phyloP scores from a whole-genome alignment of 495 filamentous ascomycete species.

The Penicillium argentinense region DNA sequence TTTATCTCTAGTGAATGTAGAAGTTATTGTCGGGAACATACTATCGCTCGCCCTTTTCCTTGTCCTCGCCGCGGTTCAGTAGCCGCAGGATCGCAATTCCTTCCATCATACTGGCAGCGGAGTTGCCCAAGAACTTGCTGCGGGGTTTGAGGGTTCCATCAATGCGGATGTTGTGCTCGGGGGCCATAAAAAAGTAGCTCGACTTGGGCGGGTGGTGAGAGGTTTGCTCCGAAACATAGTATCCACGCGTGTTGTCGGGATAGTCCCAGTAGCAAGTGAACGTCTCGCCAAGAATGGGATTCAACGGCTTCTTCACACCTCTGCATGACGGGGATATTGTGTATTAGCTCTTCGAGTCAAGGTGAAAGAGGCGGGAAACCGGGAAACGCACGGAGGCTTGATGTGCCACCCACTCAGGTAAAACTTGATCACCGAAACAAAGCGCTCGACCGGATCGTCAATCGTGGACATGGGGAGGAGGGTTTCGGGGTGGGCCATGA shows the following conservation, averaged over 20 bases:
- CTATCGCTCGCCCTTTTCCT: slow-evolving; percentile 77
- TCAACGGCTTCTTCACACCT: slow-evolving; percentile 97
- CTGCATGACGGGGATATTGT: slow-evolving; percentile 43
- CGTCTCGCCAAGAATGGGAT: slow-evolving; percentile 93
- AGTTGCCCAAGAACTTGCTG: slow-evolving; percentile 95
- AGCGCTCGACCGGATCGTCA: slow-evolving; percentile 87
- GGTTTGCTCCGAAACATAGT: slow-evolving; percentile 94
- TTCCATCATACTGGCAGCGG: slow-evolving; percentile 97
- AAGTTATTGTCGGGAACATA: slow-evolving; percentile 43
- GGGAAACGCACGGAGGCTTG: slow-evolving; percentile 78
- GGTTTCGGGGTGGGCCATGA: slow-evolving; percentile 99
- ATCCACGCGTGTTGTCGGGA: slow-evolving; percentile 78
- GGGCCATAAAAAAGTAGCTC: slow-evolving; percentile 98
- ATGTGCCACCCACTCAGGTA: slow-evolving; percentile 99
- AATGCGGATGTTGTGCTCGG: slow-evolving; percentile 90
- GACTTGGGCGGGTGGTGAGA: slow-evolving; percentile 98
- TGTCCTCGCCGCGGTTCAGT: slow-evolving; percentile 68
- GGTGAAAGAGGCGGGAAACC: background rate
- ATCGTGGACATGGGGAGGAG: slow-evolving; percentile 83
- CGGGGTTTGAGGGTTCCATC: slow-evolving; percentile 96
- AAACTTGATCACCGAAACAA: slow-evolving; percentile 94
- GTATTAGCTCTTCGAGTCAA: too few relatives aligned
- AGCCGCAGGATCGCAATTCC: slow-evolving; percentile 85
- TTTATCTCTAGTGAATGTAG: background rate
- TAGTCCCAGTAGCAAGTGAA: slow-evolving; percentile 98